phyloP scores from a whole-genome alignment of 495 filamentous ascomycete species.

The Penicillium subrubescens region DNA sequence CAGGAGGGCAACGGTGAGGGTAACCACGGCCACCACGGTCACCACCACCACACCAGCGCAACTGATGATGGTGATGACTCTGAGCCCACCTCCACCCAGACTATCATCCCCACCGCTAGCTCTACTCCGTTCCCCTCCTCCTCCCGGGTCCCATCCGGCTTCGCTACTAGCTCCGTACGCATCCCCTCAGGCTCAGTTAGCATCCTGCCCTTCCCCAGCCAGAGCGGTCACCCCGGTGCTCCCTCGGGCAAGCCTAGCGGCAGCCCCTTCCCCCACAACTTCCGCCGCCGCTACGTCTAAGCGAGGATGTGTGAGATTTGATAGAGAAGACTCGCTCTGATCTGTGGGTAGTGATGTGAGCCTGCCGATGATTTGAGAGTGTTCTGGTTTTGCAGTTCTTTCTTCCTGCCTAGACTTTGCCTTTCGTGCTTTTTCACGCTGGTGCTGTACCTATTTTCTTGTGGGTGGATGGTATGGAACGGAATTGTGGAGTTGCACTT shows the following conservation, averaged over 20 bases:
- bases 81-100: constrained; percentile 19
- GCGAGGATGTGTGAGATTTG: constrained; percentile 5
- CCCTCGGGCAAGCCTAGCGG: constrained; percentile 18
- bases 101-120: constrained; percentile 24
- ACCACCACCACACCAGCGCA: constrained; percentile 1
- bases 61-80: constrained; percentile 10
- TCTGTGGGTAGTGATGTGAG: constrained; percentile 9
- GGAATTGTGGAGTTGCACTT: not conserved
- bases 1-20: constrained; percentile 5
- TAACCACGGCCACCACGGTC: constrained; percentile 6
- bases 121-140: constrained; percentile 21
- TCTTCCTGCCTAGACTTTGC: constrained; percentile 8
- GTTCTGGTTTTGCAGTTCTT: constrained; percentile 10
- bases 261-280: constrained; percentile 25
- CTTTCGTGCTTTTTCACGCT: constrained; percentile 27
- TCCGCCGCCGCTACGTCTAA: constrained; percentile 36
- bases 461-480: not conserved
- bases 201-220: constrained; percentile 24
- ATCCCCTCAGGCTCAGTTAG: constrained; percentile 11
- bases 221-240: constrained; percentile 12
- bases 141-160: constrained; percentile 33
- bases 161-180: constrained; percentile 31
- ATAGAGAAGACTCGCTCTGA: constrained; percentile 13
- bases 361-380: constrained; percentile 21
- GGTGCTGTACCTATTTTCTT: constrained; percentile 33